These are phyloP conservation scores for Pythium aristosporum DNA, from an alignment of 352 stramenopile genomes.

Conservation along the genomic window DNA sequence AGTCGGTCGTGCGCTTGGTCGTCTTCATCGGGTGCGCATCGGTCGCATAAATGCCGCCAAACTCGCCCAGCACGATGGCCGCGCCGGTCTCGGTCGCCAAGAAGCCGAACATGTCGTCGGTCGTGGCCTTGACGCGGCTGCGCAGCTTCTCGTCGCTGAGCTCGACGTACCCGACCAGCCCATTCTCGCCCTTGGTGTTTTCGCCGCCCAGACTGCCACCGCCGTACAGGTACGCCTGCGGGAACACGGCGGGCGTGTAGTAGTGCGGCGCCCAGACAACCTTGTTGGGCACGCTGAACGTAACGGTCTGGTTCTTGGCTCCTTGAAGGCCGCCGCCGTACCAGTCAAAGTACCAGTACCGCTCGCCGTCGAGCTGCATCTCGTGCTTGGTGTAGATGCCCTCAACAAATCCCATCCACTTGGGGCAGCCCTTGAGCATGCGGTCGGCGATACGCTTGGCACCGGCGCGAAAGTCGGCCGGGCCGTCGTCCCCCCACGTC, in stretches of 20 bases:
- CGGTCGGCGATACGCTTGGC: slow-evolving; percentile 52
- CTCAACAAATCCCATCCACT: slow-evolving; percentile 76
- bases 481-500: slow-evolving; percentile 48
- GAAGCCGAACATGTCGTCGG: slow-evolving; percentile 74
- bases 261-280: slow-evolving; percentile 81
- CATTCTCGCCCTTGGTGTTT: slow-evolving; percentile 22
- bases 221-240: slow-evolving; percentile 62
- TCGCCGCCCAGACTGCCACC: slow-evolving; percentile 38
- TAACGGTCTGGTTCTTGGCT: slow-evolving; percentile 36
- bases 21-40: slow-evolving; percentile 61
- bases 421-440: slow-evolving; percentile 67
- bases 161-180: slow-evolving; percentile 46
- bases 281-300: slow-evolving; percentile 61
- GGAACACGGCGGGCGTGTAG: slow-evolving; percentile 66
- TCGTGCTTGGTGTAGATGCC: slow-evolving; percentile 46
- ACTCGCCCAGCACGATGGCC: slow-evolving; percentile 63
- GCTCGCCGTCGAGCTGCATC: slow-evolving; percentile 46
- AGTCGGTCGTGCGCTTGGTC: slow-evolving; percentile 56
- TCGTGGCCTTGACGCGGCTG: slow-evolving; percentile 43
- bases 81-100: slow-evolving; percentile 35
- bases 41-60: slow-evolving; percentile 57
- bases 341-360: slow-evolving; percentile 68
- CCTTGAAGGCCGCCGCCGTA: slow-evolving; percentile 56
- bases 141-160: slow-evolving; percentile 49
- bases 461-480: slow-evolving; percentile 51